Evolutionary conservation across 768 basidiomycete species (phyloP).

Genomic region (Panaeolus papilionaceus): DNA sequence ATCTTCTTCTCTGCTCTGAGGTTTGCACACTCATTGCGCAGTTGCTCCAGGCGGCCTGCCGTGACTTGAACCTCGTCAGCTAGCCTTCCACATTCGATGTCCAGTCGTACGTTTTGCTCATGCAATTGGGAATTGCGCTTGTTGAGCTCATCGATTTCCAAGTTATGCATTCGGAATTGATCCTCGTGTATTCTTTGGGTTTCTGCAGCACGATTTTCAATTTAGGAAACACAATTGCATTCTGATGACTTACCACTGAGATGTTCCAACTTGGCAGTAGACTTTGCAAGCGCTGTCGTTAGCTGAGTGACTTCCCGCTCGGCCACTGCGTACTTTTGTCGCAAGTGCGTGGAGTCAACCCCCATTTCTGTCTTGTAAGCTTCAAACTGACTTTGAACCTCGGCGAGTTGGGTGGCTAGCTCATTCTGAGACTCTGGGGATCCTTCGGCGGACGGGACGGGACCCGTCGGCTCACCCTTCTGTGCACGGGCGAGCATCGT

Average conservation of each 20-base stretch:
- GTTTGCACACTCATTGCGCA: slow-evolving; percentile 87
- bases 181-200: slow-evolving; percentile 77
- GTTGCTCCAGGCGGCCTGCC: slow-evolving; percentile 69
- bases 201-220: slow-evolving; percentile 46
- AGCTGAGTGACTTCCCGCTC: slow-evolving; percentile 74
- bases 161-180: slow-evolving; percentile 62
- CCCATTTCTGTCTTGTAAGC: slow-evolving; percentile 82
- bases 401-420: slow-evolving; percentile 64
- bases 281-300: slow-evolving; percentile 76
- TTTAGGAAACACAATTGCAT: slow-evolving; percentile 12
- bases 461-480: slow-evolving; percentile 31
- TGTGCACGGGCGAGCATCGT: slow-evolving; percentile 70
- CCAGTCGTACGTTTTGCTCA: slow-evolving; percentile 75
- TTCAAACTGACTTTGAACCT: slow-evolving; percentile 83
- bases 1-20: slow-evolving; percentile 93
- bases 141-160: slow-evolving; percentile 69
- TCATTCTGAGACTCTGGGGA: slow-evolving; percentile 36
- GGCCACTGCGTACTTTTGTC: slow-evolving; percentile 70
- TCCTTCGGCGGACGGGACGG: slow-evolving; percentile 3
- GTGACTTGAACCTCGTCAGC: slow-evolving; percentile 68
- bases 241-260: slow-evolving; percentile 63
- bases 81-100: slow-evolving; percentile 75
- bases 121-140: slow-evolving; percentile 76
- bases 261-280: slow-evolving; percentile 82
- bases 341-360: slow-evolving; percentile 70